phyloP scores from a whole-genome alignment of 805 yeast genomes.

The Pichia cabralensis region DNA sequence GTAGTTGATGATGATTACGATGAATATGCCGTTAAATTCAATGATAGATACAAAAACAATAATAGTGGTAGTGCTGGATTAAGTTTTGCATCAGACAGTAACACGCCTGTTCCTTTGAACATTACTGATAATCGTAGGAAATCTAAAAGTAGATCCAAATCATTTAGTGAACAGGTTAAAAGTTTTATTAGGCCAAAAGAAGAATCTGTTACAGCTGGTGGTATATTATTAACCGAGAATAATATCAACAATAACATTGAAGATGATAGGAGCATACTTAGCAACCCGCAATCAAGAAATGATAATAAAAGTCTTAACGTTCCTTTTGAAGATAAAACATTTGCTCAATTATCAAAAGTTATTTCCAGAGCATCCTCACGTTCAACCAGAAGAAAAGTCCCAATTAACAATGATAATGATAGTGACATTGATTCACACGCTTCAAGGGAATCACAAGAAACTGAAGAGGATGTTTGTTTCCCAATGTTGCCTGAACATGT shows the following conservation, averaged over 20 bases:
- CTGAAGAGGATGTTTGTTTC: slow-evolving; percentile 96
- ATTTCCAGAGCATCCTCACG: slow-evolving; percentile 17
- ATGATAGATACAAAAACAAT: slow-evolving; percentile 12
- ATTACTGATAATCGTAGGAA: neutral
- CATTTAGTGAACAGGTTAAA: slow-evolving; percentile 35
- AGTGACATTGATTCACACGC: slow-evolving; percentile 65
- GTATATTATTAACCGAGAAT: slow-evolving; percentile 17
- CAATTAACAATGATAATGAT: slow-evolving; percentile 29
- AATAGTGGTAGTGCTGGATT: slow-evolving; percentile 4
- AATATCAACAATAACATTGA: slow-evolving; percentile 8
- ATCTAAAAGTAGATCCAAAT: slow-evolving; percentile 25
- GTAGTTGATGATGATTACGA: slow-evolving; percentile 21
- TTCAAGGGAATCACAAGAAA: slow-evolving; percentile 74
- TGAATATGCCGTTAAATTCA: slow-evolving; percentile 18
- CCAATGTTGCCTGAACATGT: slow-evolving; percentile 71
- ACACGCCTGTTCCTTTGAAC: slow-evolving; percentile 10
- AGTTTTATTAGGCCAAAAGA: slow-evolving; percentile 28
- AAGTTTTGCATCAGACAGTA: slow-evolving; percentile 8
- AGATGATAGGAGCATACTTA: slow-evolving; percentile 1
- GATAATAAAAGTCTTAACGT: slow-evolving; percentile 3
- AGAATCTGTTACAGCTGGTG: slow-evolving; percentile 22
- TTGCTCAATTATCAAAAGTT: slow-evolving; percentile 15
- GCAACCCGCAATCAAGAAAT: neutral
- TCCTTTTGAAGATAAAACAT: neutral
- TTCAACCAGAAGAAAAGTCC: slow-evolving; percentile 15